Conservation (phyloP, 1,284 basidiomycete species). For the Amylostereum areolatum region DNA sequence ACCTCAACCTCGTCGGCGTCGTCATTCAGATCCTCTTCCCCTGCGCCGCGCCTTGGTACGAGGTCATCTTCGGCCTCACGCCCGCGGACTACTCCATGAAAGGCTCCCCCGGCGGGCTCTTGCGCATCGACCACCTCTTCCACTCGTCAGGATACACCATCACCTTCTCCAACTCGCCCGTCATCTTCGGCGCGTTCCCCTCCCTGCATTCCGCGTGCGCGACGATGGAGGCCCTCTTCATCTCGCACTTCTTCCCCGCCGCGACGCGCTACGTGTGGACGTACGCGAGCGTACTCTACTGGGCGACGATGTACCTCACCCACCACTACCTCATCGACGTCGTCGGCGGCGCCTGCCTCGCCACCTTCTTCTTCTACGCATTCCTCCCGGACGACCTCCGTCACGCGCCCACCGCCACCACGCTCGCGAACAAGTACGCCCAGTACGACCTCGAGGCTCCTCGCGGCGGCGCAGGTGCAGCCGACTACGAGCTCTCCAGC, state of each 20-base stretch:
- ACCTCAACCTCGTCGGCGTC: constrained; percentile 90
- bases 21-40: constrained; percentile 87
- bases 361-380: constrained; percentile 84
- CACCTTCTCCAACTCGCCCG: constrained; percentile 85
- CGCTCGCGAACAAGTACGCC: constrained; percentile 23
- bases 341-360: constrained; percentile 88
- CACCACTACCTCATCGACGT: constrained; percentile 99
- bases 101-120: constrained; percentile 90
- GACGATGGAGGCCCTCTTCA: constrained; percentile 90
- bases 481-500: constrained; percentile 49
- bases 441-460: neutral
- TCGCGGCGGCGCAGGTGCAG: neutral
- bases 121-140: constrained; percentile 89
- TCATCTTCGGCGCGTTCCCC: constrained; percentile 97
- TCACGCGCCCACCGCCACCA: constrained; percentile 47
- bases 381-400: constrained; percentile 79
- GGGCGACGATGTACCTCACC: constrained; percentile 98
- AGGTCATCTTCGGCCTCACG: constrained; percentile 93
- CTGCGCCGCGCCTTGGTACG: constrained; percentile 97
- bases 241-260: constrained; percentile 92
- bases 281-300: constrained; percentile 89
- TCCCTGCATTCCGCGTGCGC: constrained; percentile 89
- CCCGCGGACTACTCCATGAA: constrained; percentile 91
- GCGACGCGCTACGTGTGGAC: constrained; percentile 69
- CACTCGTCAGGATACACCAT: constrained; percentile 73